A percentile compares a stretch with the other conserved stretches of the same genome.
Evolutionary conservation across 805 yeast species (phyloP).

Genomic region (Candida maris): DNA sequence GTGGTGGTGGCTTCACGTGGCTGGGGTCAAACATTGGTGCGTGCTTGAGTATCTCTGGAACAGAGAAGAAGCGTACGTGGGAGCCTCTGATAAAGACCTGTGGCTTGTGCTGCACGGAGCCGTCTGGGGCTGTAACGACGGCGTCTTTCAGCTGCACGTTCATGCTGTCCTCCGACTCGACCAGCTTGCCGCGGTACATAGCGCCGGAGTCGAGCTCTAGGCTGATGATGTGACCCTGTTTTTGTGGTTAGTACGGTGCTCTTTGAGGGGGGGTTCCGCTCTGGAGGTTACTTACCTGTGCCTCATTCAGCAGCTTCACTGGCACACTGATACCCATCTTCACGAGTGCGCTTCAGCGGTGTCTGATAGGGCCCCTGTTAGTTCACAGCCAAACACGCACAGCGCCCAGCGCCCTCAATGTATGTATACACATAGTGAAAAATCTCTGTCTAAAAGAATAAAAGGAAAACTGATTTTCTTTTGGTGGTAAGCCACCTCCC

Average conservation of each 20-base stretch:
- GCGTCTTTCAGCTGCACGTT: slow-evolving; percentile 83
- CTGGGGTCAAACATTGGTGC: slow-evolving; percentile 79
- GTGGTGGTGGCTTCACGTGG: slow-evolving; percentile 63
- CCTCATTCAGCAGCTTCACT: slow-evolving; percentile 79
- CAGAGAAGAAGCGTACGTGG: slow-evolving; percentile 73
- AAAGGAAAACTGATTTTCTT: too few species aligned
- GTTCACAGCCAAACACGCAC: too few species aligned
- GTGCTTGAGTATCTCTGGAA: slow-evolving; percentile 83
- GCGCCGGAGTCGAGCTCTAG: slow-evolving; percentile 84
- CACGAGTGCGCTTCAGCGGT: too few species aligned
- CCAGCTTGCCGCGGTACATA: slow-evolving; percentile 79
- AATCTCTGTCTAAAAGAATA: too few species aligned
- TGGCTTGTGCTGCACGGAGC: slow-evolving; percentile 70
- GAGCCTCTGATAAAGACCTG: slow-evolving; percentile 92
- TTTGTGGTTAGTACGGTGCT: too few species aligned
- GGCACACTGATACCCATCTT: slow-evolving; percentile 73
- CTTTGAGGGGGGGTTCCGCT: too few species aligned
- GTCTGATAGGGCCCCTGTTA: too few species aligned
- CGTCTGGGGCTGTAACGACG: slow-evolving; percentile 72
- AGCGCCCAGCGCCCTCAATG: too few species aligned
- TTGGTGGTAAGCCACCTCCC: too few species aligned
- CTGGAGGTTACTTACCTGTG: slow-evolving; percentile 43
- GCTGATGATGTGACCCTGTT: slow-evolving; percentile 77
- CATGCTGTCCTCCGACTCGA: slow-evolving; percentile 91
- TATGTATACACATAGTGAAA: too few species aligned